These are phyloP conservation scores for Sporothrix pallida DNA, from an alignment of 2,329 filamentous ascomycete species.

Conservation along the genomic window DNA sequence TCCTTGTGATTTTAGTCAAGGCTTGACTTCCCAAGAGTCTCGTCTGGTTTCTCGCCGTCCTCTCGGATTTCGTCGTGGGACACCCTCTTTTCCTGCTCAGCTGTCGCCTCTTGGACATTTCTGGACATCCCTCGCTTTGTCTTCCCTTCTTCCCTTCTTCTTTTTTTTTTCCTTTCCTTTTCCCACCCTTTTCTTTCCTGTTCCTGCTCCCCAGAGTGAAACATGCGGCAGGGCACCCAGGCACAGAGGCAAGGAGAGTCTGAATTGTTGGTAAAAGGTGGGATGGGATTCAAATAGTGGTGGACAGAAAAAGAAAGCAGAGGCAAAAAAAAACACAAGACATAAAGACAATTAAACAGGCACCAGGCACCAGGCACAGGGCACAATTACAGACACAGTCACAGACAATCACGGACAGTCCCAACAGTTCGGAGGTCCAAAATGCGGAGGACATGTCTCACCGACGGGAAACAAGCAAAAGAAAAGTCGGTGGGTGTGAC, in stretches of 20 bases:
- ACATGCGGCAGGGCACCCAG: conserved; percentile 16
- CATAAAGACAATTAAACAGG: neutral
- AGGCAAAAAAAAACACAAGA: neutral
- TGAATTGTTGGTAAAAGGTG: neutral
- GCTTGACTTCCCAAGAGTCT: neutral
- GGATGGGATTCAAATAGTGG: neutral
- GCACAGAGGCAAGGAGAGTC: neutral
- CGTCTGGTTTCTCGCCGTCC: neutral
- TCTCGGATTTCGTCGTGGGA: neutral
- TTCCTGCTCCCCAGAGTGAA: neutral
- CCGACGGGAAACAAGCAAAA: neutral
- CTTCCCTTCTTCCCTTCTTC: neutral
- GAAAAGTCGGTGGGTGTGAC: neutral
- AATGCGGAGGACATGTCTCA: conserved; percentile 9
- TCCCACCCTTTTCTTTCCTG: neutral
- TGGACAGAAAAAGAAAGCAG: neutral
- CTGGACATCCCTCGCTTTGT: too few relatives aligned
- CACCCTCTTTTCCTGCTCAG: conserved; percentile 8
- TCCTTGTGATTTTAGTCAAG: neutral
- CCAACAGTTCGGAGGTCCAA: neutral
- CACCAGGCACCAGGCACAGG: neutral
- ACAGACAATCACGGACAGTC: neutral
- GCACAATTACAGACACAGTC: neutral
- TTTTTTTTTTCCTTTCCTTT: neutral
- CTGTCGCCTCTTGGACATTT: too few relatives aligned